Evolutionary conservation across 2,329 filamentous ascomycete genomes (phyloP).

Genomic region (Aspergillus japonicus): DNA sequence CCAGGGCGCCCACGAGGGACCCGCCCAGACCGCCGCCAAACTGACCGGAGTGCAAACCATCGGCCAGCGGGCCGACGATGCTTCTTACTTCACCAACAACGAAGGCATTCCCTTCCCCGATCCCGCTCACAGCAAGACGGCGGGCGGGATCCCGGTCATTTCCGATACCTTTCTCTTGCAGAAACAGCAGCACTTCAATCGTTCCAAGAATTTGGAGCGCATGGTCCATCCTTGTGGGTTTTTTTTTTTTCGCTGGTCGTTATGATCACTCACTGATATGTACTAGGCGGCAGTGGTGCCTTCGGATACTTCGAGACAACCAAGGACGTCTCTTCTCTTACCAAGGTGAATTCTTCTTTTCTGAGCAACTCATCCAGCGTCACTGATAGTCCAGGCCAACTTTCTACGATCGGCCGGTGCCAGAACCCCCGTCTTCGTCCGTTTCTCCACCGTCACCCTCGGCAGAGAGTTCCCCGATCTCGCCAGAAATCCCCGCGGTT

Average conservation of each 20-base stretch:
- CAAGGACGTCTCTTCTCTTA: constrained; percentile 21
- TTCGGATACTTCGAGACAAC: constrained; percentile 30
- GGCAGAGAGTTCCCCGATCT: constrained; percentile 47
- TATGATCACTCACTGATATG: background rate
- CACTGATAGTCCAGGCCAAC: constrained; percentile 29
- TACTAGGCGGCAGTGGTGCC: constrained; percentile 19
- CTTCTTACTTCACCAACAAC: constrained; percentile 55
- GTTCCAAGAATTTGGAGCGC: constrained; percentile 54
- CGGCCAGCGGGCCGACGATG: constrained; percentile 52
- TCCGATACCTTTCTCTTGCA: constrained; percentile 55
- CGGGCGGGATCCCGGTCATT: constrained; percentile 52
- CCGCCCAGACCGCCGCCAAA: constrained; percentile 53
- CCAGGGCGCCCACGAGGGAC: constrained; percentile 52
- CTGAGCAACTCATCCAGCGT: background rate
- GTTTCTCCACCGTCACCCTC: constrained; percentile 48
- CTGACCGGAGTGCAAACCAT: constrained; percentile 48
- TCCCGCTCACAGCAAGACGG: constrained; percentile 52
- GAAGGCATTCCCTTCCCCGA: constrained; percentile 55
- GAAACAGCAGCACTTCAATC: constrained; percentile 57
- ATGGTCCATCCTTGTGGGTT: constrained; percentile 29
- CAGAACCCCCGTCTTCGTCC: constrained; percentile 46
- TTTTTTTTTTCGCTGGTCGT: too few species aligned
- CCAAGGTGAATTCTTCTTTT: constrained; percentile 4
- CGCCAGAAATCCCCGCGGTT: constrained; percentile 49
- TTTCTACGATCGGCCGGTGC: constrained; percentile 42